Base-by-base conservation (phyloP, 345 rosid genomes). In the Moricandia moricandioides region DNA sequence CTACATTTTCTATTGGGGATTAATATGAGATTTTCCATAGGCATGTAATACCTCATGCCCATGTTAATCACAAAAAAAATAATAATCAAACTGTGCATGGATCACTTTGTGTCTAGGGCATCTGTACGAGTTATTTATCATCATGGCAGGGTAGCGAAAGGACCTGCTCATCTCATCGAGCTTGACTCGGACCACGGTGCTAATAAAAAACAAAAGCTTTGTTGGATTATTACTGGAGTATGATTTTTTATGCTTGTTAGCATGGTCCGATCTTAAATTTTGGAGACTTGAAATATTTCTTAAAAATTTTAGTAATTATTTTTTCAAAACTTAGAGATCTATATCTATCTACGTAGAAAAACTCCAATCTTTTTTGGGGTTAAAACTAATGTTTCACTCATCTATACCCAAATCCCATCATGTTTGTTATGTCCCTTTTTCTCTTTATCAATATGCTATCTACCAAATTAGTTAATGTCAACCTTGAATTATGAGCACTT, bases 391-490 rank as follows among this genome's bases (percentile, higher is more conserved):
- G 24, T 21, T 21, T 21, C 24, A 21, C 24, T 21, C 24, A 2
- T 21, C 24, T 21, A 21, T 2, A 2, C 2, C 2, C 24, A 21
- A 2, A 21, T 21, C 24, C 24, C 1, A 1, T 21, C 24, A 21
- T 21, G 24, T 2, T 7, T 51, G 11, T 16, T 17, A 1, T 27
- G 34, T 31, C 63, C 11, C 21, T 30, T 60, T 31, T 31, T 16
- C 33, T 3, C 10, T 21, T 39, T 1, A 13, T 24, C 31, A 21
- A 4, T 29, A 29, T 65, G 62, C 9, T 69, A 8, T 69, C 26
- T 9, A 60, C 33, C 67, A 59, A 59, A 70, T 43, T 43, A 29
- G 4, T 17, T 47, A 31, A 45, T 71, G 61, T 33, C 51, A 62
- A 21, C 64, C 24, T 14, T 33, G 34, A 51, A 24, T 18, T 62